A percentile compares a stretch with the other conserved stretches of the same genome.
These are phyloP conservation scores for Alternaria gaisen DNA, from an alignment of 2,329 filamentous ascomycete genomes.

Conservation along the genomic window DNA sequence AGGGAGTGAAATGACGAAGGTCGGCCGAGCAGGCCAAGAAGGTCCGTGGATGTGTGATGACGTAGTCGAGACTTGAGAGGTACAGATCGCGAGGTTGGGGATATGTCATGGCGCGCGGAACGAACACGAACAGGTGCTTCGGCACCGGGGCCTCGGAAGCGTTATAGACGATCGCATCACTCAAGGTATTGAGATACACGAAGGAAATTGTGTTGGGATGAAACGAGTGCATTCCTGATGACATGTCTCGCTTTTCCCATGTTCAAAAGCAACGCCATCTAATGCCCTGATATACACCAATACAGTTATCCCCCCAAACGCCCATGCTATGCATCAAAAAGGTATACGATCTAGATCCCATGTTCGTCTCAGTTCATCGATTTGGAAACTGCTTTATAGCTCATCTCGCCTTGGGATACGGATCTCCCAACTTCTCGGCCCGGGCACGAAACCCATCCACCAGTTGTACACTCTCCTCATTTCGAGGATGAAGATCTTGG, in stretches of 20 bases:
- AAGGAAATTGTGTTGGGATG: neutral
- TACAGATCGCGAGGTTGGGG: neutral
- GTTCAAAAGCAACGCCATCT: neutral
- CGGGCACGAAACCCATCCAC: slow-evolving; percentile 70
- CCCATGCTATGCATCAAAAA: slow-evolving; percentile 27
- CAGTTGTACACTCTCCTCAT: slow-evolving; percentile 65
- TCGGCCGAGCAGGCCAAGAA: neutral
- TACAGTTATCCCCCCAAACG: neutral
- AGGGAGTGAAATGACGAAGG: neutral
- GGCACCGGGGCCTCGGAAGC: neutral
- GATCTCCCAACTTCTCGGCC: slow-evolving; percentile 65
- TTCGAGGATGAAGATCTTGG: slow-evolving; percentile 64
- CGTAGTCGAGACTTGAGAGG: neutral
- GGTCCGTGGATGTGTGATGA: neutral
- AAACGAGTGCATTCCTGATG: neutral
- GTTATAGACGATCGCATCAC: neutral
- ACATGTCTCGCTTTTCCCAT: neutral
- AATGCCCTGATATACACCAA: neutral
- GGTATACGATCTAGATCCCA: neutral
- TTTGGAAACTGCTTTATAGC: slow-evolving; percentile 24
- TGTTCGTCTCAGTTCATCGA: neutral
- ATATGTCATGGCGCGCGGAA: neutral
- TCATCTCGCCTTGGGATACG: slow-evolving; percentile 43
- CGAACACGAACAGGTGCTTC: neutral
- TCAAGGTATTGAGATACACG: neutral